A percentile compares a stretch with the other conserved stretches of the same genome.
Conservation (phyloP, 768 basidiomycete genomes). For the Termitomyces bulborhizus region DNA sequence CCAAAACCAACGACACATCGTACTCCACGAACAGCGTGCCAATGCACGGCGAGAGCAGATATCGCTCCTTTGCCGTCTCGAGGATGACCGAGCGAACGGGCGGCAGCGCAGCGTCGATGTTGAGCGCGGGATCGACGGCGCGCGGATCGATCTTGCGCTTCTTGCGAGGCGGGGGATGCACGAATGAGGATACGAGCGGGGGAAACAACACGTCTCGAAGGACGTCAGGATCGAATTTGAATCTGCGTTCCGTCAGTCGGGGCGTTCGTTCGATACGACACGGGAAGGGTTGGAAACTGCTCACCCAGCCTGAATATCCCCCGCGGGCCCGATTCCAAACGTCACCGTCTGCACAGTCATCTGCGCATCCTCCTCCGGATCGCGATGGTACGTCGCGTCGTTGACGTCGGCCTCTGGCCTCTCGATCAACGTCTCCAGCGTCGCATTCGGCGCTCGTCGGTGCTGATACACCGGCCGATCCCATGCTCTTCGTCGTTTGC, state of each 20-base stretch:
- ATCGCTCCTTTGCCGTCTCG: constrained; percentile 35
- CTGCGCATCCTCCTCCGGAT: constrained; percentile 34
- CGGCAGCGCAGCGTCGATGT: constrained; percentile 1
- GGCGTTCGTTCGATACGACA: no score
- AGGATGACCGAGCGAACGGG: constrained; percentile 22
- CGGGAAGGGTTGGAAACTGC: no score
- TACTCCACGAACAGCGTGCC: constrained; percentile 18
- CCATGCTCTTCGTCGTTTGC: constrained; percentile 36
- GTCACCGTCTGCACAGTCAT: constrained; percentile 42
- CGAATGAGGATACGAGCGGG: constrained; percentile 10
- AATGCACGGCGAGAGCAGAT: constrained; percentile 29
- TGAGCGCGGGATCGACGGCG: constrained; percentile 9
- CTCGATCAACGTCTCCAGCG: constrained; percentile 23
- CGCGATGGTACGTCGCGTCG: constrained; percentile 19
- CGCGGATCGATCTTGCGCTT: constrained; percentile 19
- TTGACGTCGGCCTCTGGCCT: constrained; percentile 20
- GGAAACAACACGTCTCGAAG: constrained; percentile 43
- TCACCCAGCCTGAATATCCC: constrained; percentile 39
- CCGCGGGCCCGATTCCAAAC: constrained; percentile 35
- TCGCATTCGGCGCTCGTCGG: constrained; percentile 28
- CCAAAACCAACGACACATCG: constrained; percentile 33
- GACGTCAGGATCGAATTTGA: constrained; percentile 43
- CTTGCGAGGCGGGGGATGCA: constrained; percentile 25
- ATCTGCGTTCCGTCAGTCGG: constrained; percentile 24
- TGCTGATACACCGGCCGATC: constrained; percentile 24